Base-by-base conservation (phyloP, 345 rosid genomes). In the Eucalyptus viminalis region DNA sequence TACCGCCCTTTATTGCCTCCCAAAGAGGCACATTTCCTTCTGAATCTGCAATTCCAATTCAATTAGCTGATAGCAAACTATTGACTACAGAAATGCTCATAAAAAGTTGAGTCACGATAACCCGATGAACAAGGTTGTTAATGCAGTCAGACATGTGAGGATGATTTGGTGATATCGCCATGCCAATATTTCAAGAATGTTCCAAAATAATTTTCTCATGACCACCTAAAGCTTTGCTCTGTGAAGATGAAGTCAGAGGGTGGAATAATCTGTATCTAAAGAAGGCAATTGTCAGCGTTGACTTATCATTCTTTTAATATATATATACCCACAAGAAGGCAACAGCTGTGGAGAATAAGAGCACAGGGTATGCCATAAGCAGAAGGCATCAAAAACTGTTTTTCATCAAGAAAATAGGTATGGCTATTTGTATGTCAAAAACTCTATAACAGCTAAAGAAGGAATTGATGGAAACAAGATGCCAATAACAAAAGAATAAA, bases 1-100 rank as follows among this genome's bases (percentile, higher is more conserved):
- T 94, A 15, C 97, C 94, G 31, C 91, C 94, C 87, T 92, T 86
- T 94, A 97, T 95, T 85, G 99, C 99, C 91, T 96, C 99, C 99
- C 99, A 97, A 22, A 97, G 44, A 21, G 99, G 99, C 86, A 94
- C 94, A 88, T 89, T 96, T 80, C 98, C 98, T 31, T 97, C 98
- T 0, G 92, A 88, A 87, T 97, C 99, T 97, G 93, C 94, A 91
- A 58, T 56, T 40, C 12, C 12, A 60, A 87, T 51, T 43, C 51
- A 87, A 72, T 72, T 37, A 72, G 83, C 14, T 24, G 27, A 72
- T 19, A 72, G 83, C 27, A 72, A 72, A 24, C 45, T 65, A 37
- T 37, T 21, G 45, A 72, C 83, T 37, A 72, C 83, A 6, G 27
- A 19, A 19, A 72, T 6, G 15, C 45, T 37, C 83, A 19, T 11